Percentiles rank a stretch among this genome's conserved stretches.
phyloP scores from a whole-genome alignment of 2,329 filamentous ascomycete species.

The Colletotrichum spaethianum region DNA sequence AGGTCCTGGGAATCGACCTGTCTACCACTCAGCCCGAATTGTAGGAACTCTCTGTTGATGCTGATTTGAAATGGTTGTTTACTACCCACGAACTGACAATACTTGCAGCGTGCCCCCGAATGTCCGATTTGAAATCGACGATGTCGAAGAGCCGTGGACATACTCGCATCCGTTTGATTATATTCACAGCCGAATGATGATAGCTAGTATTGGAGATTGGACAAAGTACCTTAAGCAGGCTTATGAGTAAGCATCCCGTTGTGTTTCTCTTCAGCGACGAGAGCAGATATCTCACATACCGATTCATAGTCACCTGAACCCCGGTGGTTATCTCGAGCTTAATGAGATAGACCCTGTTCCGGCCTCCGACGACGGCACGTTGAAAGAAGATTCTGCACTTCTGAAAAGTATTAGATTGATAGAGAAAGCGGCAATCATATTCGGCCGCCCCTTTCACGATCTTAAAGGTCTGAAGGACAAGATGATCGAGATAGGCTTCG shows the following conservation, averaged over 20 bases:
- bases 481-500: neutral
- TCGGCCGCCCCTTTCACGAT: neutral
- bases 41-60: conserved; percentile 42
- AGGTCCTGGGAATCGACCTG: conserved; percentile 57
- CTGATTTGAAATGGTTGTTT: neutral
- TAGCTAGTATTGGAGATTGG: neutral
- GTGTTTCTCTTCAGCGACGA: neutral
- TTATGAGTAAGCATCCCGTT: neutral
- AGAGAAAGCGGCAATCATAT: neutral
- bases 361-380: conserved; percentile 58
- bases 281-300: neutral
- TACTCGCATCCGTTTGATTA: conserved; percentile 42
- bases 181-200: conserved; percentile 26
- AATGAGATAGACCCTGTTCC: conserved; percentile 57
- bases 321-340: conserved; percentile 60
- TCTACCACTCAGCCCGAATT: conserved; percentile 56
- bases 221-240: conserved; percentile 50
- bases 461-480: neutral
- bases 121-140: conserved; percentile 58
- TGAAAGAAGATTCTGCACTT: conserved; percentile 47
- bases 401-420: conserved; percentile 50
- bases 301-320: conserved; percentile 48
- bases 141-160: conserved; percentile 51
- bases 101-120: conserved; percentile 55
- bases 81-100: neutral